Percentiles rank a stretch among this genome's conserved stretches.
Conservation (phyloP, 179 eudicot species). For the Beta corolliflora region DNA sequence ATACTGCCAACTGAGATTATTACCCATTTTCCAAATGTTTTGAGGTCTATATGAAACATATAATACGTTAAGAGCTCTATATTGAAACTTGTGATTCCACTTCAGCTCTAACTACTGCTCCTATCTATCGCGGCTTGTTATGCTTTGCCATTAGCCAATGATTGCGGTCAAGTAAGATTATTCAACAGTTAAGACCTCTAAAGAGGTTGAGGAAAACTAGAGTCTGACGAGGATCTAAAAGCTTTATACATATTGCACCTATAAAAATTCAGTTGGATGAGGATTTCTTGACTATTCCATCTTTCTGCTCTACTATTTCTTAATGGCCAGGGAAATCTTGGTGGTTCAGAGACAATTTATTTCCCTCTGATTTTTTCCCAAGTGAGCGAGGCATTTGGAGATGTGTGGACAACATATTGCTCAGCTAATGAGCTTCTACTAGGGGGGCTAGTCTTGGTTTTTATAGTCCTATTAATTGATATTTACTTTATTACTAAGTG, state of each 20-base stretch:
- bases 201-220: neutral
- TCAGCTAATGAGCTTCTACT: neutral
- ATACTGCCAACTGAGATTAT: neutral
- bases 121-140: neutral
- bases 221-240: neutral
- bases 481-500: neutral
- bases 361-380: neutral
- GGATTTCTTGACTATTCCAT: neutral
- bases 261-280: neutral
- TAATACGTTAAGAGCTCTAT: neutral
- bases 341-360: neutral
- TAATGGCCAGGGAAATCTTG: too few species aligned
- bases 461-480: too few species aligned
- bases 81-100: neutral
- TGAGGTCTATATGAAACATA: neutral
- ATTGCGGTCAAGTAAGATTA: neutral
- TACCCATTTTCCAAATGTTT: neutral
- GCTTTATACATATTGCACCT: neutral
- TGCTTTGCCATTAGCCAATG: neutral
- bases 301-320: too few species aligned
- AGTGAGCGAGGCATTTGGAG: neutral
- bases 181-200: neutral
- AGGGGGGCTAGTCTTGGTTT: neutral
- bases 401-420: neutral
- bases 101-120: neutral